A percentile compares a stretch with the other conserved stretches of the same genome.
Conservation (phyloP, 495 filamentous ascomycete genomes). For the Penicillium pulvis region DNA sequence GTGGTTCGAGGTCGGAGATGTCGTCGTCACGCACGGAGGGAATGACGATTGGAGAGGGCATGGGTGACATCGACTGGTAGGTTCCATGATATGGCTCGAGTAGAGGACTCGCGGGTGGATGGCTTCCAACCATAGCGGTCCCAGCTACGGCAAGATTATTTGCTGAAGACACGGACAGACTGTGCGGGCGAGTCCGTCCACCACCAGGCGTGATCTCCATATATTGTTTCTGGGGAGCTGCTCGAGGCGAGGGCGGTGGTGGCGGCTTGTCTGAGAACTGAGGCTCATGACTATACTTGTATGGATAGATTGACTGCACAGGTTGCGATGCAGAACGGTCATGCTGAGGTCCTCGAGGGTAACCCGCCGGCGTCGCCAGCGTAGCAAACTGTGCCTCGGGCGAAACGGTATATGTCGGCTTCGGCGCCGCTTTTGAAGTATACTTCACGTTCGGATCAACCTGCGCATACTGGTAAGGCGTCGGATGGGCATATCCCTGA, state of each 20-base stretch:
- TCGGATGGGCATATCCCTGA: slow-evolving; percentile 35
- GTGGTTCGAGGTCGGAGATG: slow-evolving; percentile 51
- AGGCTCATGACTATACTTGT: slow-evolving; percentile 22
- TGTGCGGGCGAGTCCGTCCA: slow-evolving; percentile 32
- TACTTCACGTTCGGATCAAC: slow-evolving; percentile 48
- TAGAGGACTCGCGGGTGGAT: slow-evolving; percentile 75
- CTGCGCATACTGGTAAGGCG: slow-evolving; percentile 45
- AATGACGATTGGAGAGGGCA: slow-evolving; percentile 74
- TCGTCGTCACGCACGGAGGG: slow-evolving; percentile 48
- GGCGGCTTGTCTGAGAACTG: slow-evolving; percentile 19
- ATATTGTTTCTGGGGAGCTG: slow-evolving; percentile 38
- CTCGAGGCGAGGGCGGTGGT: slow-evolving; percentile 14
- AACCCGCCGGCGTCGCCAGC: slow-evolving; percentile 5
- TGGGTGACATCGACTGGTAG: slow-evolving; percentile 92
- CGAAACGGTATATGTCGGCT: slow-evolving; percentile 27
- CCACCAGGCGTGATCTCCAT: slow-evolving; percentile 46
- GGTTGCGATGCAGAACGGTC: not conserved
- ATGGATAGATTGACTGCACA: slow-evolving; percentile 25
- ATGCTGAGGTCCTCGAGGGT: not conserved
- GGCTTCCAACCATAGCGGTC: slow-evolving; percentile 29
- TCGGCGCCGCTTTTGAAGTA: slow-evolving; percentile 39
- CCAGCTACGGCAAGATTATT: slow-evolving; percentile 38
- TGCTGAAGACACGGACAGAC: slow-evolving; percentile 44
- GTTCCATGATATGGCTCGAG: slow-evolving; percentile 93
- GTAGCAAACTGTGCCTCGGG: slow-evolving; percentile 26